A percentile compares a stretch with the other conserved stretches of the same genome.
Conservation (phyloP, 495 filamentous ascomycete species). For the Niebla homalea region DNA sequence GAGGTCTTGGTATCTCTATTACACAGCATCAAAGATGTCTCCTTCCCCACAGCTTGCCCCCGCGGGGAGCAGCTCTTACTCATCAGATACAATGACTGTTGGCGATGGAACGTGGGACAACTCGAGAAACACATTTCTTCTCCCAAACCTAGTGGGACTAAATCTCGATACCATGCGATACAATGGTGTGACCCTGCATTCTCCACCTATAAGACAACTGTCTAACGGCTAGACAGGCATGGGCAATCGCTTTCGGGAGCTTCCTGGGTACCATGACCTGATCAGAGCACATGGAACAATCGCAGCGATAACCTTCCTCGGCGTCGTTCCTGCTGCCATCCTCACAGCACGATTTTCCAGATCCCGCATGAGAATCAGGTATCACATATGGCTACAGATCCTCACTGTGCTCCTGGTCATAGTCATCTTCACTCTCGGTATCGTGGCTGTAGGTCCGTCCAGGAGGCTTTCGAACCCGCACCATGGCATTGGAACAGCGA, state of each 20-base stretch:
- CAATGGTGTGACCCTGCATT: conserved; percentile 50
- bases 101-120: conserved; percentile 91
- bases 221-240: conserved; percentile 46
- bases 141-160: conserved; percentile 73
- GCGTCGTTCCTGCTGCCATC: conserved; percentile 66
- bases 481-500: conserved; percentile 81
- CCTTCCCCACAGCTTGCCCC: conserved; percentile 45
- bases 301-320: conserved; percentile 76
- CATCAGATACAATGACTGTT: conserved; percentile 69
- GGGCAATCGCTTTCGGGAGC: conserved; percentile 72
- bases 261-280: conserved; percentile 62
- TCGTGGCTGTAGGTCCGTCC: conserved; percentile 60
- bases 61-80: conserved; percentile 70
- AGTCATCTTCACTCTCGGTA: conserved; percentile 63
- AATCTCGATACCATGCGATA: conserved; percentile 93
- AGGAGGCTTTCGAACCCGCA: conserved; percentile 86
- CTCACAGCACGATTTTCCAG: conserved; percentile 65
- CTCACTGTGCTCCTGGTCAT: conserved; percentile 59
- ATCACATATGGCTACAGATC: conserved; percentile 82
- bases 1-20: background rate
- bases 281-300: conserved; percentile 77
- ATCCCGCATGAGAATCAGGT: conserved; percentile 49
- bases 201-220: conserved; percentile 6
- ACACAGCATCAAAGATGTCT: conserved; percentile 23
- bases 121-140: conserved; percentile 67